A percentile compares a stretch with the other conserved stretches of the same genome.
Evolutionary conservation across 345 rosid genomes (phyloP).

Genomic region (Arabidopsis suecica): DNA sequence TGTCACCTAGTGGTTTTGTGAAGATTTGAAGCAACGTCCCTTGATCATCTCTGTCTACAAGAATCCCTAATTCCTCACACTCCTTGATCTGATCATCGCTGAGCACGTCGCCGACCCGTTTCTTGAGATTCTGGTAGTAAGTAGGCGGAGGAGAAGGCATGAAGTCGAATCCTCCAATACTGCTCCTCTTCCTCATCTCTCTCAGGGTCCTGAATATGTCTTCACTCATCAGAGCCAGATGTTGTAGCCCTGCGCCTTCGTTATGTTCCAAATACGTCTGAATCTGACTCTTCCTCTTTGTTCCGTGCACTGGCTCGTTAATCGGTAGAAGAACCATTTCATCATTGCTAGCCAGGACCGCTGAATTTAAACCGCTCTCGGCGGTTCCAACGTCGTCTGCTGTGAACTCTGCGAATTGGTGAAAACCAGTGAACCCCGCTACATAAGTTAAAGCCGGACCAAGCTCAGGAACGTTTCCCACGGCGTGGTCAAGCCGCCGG

Average conservation of each 20-base stretch:
- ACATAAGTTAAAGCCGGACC: slow-evolving; percentile 67
- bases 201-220: slow-evolving; percentile 79
- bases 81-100: slow-evolving; percentile 81
- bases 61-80: slow-evolving; percentile 87
- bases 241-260: slow-evolving; percentile 92
- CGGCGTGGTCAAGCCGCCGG: slow-evolving; percentile 82
- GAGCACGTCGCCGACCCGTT: slow-evolving; percentile 73
- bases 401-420: slow-evolving; percentile 91
- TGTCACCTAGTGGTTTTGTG: slow-evolving; percentile 93
- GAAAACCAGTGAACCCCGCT: slow-evolving; percentile 79
- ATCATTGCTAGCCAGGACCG: slow-evolving; percentile 76
- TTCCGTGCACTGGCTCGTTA: slow-evolving; percentile 93
- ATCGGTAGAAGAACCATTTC: slow-evolving; percentile 81
- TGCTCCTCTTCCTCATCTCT: slow-evolving; percentile 84
- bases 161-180: slow-evolving; percentile 87
- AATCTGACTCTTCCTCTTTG: slow-evolving; percentile 92
- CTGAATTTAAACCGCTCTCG: slow-evolving; percentile 87
- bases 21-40: slow-evolving; percentile 96
- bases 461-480: slow-evolving; percentile 86
- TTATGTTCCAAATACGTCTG: slow-evolving; percentile 92
- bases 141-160: slow-evolving; percentile 97
- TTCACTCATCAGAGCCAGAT: slow-evolving; percentile 72
- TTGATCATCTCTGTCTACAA: slow-evolving; percentile 95
- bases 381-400: slow-evolving; percentile 91
- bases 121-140: slow-evolving; percentile 75